A percentile compares a stretch with the other conserved stretches of the same genome.
Conservation (phyloP, 2,329 filamentous ascomycete species). For the Cadophora gregata region DNA sequence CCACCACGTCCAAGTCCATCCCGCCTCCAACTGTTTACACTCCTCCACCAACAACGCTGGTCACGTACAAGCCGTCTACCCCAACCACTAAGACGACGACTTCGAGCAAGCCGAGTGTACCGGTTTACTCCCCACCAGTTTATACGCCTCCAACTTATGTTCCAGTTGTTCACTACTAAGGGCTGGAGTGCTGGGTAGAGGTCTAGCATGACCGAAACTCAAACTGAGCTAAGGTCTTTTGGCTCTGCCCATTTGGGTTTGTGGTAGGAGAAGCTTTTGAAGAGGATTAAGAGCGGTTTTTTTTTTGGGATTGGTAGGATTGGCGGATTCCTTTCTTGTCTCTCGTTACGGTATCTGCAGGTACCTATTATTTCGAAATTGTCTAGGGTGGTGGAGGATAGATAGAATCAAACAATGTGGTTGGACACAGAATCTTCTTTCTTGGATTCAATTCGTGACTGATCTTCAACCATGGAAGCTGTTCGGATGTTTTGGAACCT, state of each 20-base stretch:
- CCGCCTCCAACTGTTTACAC: neutral
- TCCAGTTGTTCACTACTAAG: neutral
- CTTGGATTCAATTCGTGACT: no score
- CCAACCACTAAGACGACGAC: neutral
- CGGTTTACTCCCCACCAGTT: neutral
- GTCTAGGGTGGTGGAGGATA: neutral
- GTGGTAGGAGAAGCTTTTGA: no score
- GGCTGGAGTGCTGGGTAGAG: no score
- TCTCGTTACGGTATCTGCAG: constrained; percentile 3
- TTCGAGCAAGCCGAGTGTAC: neutral
- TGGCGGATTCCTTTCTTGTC: constrained; percentile 6
- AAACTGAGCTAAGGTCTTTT: no score
- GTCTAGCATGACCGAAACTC: no score
- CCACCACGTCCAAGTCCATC: neutral
- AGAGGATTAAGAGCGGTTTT: neutral
- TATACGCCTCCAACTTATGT: neutral
- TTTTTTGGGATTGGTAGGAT: no score
- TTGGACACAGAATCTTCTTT: no score
- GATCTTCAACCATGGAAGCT: no score
- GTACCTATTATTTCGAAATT: neutral
- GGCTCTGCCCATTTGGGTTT: no score
- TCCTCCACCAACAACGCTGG: neutral
- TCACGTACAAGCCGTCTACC: neutral
- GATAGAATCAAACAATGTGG: neutral
- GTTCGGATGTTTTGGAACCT: no score